Evolutionary conservation across 1,284 basidiomycete genomes (phyloP), one percentile per base, ranked within the genome.

Genomic region (Ceratobasidium sp.): DNA sequence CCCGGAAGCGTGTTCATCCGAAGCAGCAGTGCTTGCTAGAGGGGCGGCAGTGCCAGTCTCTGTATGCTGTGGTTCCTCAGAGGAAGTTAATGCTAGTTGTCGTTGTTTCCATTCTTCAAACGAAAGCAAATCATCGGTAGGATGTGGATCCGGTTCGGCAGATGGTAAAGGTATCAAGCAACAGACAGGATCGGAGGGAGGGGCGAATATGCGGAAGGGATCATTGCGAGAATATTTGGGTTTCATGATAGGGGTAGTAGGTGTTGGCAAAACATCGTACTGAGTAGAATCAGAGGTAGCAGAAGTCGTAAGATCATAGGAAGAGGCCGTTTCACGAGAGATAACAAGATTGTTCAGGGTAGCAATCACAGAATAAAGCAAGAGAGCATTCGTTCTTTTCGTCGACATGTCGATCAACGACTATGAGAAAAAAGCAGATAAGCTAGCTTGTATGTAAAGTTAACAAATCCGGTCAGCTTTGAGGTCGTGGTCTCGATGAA

Each of bases 81-180:
- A 80, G 61, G 77, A 71, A 84, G 83, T 66, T 66, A 83, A 80
- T 20, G 87, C 85, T 53, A 87, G 82, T 77, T 92, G 91, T 78
- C 90, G 92, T 61, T 90, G 89, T 84, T 96, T 97, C 96, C 95
- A 97, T 80, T 97, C 95, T 82, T 97, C 94, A 83, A 97, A 97
- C 0, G 93, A 93, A 28, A 96, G 89, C 42, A 97, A 87, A 73
- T 94, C 92, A 40, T 80, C 81, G 28, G 76, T 78, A 10, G 83
- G 53, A 10, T 80, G 69, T 26, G 72, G 33, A 51, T 87, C 85
- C 5, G 88, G 83, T 77, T 90, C 89, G 13, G 87, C 81, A 1
- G 89, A 86, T 26, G 87, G 85, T 20, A 88, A 83, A 5, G 91
- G 89, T 71, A 88, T 90, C 77, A 94, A 85, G 82, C 92, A 93